Percentiles rank a stretch among this genome's conserved stretches.
Evolutionary conservation across 1,284 basidiomycete species (phyloP).

Genomic region (Puccinia coronata): DNA sequence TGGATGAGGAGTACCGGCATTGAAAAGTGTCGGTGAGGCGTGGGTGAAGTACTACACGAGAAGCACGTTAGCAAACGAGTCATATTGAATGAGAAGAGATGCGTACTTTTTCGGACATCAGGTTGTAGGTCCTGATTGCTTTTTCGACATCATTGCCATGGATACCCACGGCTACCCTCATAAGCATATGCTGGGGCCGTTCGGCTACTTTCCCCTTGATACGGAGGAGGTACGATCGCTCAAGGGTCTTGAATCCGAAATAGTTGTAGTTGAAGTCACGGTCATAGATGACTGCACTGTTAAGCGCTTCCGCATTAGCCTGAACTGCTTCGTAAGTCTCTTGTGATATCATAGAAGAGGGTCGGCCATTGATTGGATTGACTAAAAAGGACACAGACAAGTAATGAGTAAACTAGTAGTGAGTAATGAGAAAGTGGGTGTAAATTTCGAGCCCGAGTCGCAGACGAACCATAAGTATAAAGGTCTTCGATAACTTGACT

Average conservation of each 20-base stretch:
- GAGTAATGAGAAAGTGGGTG: not conserved
- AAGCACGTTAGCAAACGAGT: slow-evolving; percentile 3
- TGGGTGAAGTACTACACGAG: slow-evolving; percentile 73
- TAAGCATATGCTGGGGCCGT: slow-evolving; percentile 97
- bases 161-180: slow-evolving; percentile 98
- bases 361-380: slow-evolving; percentile 86
- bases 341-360: slow-evolving; percentile 89
- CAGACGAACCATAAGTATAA: slow-evolving; percentile 74
- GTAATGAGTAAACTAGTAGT: not conserved
- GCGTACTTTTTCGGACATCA: slow-evolving; percentile 76
- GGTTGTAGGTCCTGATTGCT: slow-evolving; percentile 81
- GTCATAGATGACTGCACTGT: slow-evolving; percentile 95
- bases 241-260: slow-evolving; percentile 99
- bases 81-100: not conserved
- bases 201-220: slow-evolving; percentile 94
- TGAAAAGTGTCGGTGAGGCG: slow-evolving; percentile 97
- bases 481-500: slow-evolving; percentile 87
- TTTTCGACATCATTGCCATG: slow-evolving; percentile 87
- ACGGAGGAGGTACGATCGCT: slow-evolving; percentile 93
- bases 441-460: not conserved
- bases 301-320: slow-evolving; percentile 78
- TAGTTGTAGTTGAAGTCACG: slow-evolving; percentile 95
- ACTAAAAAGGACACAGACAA: slow-evolving; percentile 66
- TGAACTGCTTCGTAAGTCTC: slow-evolving; percentile 81
- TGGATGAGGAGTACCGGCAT: slow-evolving; percentile 91